A percentile compares a stretch with the other conserved stretches of the same genome.
These are phyloP conservation scores for Ascocoryne sarcoides DNA, from an alignment of 2,329 filamentous ascomycete species.

Conservation along the genomic window DNA sequence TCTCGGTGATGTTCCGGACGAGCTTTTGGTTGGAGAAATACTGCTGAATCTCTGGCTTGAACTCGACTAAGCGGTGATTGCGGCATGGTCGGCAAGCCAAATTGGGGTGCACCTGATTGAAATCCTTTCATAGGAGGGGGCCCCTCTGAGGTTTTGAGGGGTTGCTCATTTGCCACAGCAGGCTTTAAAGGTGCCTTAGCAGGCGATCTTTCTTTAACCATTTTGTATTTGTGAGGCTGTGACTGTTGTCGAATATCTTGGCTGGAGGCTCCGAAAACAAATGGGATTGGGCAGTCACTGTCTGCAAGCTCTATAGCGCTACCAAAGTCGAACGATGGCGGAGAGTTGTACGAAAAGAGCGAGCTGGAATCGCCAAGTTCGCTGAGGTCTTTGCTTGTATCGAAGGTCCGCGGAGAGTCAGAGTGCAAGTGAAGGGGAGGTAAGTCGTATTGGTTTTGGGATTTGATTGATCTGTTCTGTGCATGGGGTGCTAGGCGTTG, in stretches of 20 bases:
- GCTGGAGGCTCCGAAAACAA: slow-evolving; percentile 14
- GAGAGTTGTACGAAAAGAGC: slow-evolving; percentile 20
- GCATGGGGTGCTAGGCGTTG: too few species aligned
- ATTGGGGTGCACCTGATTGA: slow-evolving; percentile 19
- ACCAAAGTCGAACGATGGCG: slow-evolving; percentile 14
- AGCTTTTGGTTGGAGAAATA: slow-evolving; percentile 27
- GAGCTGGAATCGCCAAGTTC: slow-evolving; percentile 27
- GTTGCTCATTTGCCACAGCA: slow-evolving; percentile 18
- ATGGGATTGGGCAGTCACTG: slow-evolving; percentile 14
- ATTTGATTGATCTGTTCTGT: too few species aligned
- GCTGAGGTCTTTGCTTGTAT: slow-evolving; percentile 16
- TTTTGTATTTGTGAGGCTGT: slow-evolving; percentile 11
- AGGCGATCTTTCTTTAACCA: slow-evolving; percentile 29
- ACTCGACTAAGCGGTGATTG: slow-evolving; percentile 27
- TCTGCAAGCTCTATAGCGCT: slow-evolving; percentile 3
- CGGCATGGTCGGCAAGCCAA: slow-evolving; percentile 26
- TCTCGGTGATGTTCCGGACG: slow-evolving; percentile 27
- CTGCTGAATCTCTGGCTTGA: slow-evolving; percentile 22
- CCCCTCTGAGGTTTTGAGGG: slow-evolving; percentile 6
- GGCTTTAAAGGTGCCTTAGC: slow-evolving; percentile 23
- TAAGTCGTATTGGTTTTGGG: too few species aligned
- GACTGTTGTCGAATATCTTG: slow-evolving; percentile 1
- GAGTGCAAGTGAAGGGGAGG: background rate
- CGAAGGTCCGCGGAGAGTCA: slow-evolving; percentile 5
- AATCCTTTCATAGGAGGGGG: slow-evolving; percentile 7